Evolutionary conservation across 441 rosid species (phyloP).

Genomic region (Sinapis alba): DNA sequence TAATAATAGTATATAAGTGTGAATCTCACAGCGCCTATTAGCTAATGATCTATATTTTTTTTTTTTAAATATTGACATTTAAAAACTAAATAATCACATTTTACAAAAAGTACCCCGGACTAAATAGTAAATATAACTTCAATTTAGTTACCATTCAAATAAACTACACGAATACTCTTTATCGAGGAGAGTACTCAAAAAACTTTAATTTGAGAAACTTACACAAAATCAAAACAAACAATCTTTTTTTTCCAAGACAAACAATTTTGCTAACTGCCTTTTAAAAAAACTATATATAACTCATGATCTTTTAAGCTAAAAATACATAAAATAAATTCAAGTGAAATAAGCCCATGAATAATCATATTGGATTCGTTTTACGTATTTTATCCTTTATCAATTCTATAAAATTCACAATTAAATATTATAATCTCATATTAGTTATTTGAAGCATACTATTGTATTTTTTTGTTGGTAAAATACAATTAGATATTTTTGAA

Average conservation of each 20-base stretch:
- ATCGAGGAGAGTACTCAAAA: background rate
- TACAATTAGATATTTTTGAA: background rate
- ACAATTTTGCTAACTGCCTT: background rate
- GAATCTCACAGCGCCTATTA: conserved; percentile 3
- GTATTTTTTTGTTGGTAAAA: background rate
- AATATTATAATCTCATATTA: background rate
- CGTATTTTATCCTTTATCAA: background rate
- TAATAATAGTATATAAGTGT: background rate
- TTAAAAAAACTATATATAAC: background rate
- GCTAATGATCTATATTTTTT: conserved; percentile 2
- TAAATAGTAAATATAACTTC: too few relatives aligned
- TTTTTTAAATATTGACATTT: too few relatives aligned
- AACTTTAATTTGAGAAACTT: background rate
- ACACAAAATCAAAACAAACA: background rate
- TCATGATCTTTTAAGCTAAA: background rate
- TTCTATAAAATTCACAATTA: background rate
- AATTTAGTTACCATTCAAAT: too few relatives aligned
- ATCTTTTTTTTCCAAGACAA: too few relatives aligned
- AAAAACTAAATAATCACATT: background rate
- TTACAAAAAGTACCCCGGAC: too few relatives aligned
- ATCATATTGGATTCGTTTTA: background rate
- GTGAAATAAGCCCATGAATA: background rate
- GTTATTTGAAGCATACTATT: background rate
- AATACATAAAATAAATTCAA: background rate
- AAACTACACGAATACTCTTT: too few relatives aligned